Evolutionary conservation across 1,139 yeast genomes (phyloP), one percentile per base, ranked within the genome.

Genomic region (Maudiozyma humilis): DNA sequence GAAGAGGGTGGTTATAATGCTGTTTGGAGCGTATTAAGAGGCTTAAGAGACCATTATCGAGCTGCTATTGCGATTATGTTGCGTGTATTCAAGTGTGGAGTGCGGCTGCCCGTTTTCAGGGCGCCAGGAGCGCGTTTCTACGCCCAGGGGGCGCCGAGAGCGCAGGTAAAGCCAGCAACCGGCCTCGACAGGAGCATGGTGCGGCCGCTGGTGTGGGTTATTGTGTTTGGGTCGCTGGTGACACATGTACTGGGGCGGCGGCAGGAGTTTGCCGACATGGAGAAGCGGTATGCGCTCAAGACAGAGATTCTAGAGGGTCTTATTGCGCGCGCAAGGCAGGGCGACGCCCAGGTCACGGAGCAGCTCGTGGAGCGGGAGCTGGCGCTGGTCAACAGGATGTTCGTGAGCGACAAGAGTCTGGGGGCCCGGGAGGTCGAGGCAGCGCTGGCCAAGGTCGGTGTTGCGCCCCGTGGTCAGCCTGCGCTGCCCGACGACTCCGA

Each of bases 241-340:
- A 67, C 56, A 29, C 63, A 59, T 51, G 69, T 70, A 10, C 65
- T 52, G 43, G 64, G 62, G 47, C 67, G 71, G 36, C 65, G 72
- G 18, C 62, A 49, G 45, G 65, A 68, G 4, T 68, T 53, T 25
- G 63, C 51, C 10, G 70, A 54, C 44, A 65, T 76, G 42, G 75
- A 67, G 34, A 55, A 64, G 44, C 50, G 65, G n/a, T 66, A 66
- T 48, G 36, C 42, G 1, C 33, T 64, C 44, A 66, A 64, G 49
- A 52, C 61, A 3, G 46, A 52, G n/a, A 65, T 62, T 33, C 47
- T 66, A n/a, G 51, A 59, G 18, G 66, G 64, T 32, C 42, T 67
- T 7, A 55, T 59, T 2, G 40, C 40, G 5, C 54, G 59, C 30
- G 53, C 60, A 0, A 45, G 47, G 8, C 35, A 44, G 7, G 67